Percentiles rank a stretch among this genome's conserved stretches.
These are phyloP conservation scores for Neopestalotiopsis sp. DNA, from an alignment of 2,329 filamentous ascomycete genomes.

Conservation along the genomic window DNA sequence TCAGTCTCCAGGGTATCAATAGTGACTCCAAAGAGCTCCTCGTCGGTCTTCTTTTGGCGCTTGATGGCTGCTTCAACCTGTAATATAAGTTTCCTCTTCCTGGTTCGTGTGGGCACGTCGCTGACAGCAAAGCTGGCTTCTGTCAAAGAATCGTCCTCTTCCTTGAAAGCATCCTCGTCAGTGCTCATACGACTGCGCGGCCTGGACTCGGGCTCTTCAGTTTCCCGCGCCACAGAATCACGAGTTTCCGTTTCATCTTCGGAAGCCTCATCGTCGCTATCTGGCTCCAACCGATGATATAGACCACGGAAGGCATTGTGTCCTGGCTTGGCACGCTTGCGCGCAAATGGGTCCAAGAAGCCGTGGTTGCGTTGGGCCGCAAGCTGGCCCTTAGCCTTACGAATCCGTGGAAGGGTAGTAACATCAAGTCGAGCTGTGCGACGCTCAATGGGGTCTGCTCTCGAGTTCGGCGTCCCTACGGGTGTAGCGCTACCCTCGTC, in stretches of 20 bases:
- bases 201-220: constrained; percentile 84
- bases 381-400: constrained; percentile 66
- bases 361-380: constrained; percentile 64
- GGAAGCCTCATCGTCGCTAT: constrained; percentile 79
- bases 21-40: constrained; percentile 75
- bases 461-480: constrained; percentile 68
- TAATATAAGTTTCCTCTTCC: constrained; percentile 76
- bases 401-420: constrained; percentile 73
- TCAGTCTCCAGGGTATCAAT: constrained; percentile 58
- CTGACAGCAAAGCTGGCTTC: constrained; percentile 72
- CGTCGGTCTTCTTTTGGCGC: constrained; percentile 79
- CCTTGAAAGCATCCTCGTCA: constrained; percentile 60
- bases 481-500: constrained; percentile 67
- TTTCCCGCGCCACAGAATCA: constrained; percentile 71
- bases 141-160: constrained; percentile 72
- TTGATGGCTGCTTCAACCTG: constrained; percentile 75
- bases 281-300: constrained; percentile 77
- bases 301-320: constrained; percentile 75
- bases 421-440: constrained; percentile 63
- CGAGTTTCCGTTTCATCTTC: constrained; percentile 76
- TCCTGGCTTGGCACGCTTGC: constrained; percentile 61
- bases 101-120: constrained; percentile 57
- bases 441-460: constrained; percentile 65
- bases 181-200: constrained; percentile 76
- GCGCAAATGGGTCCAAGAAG: constrained; percentile 71